A percentile compares a stretch with the other conserved stretches of the same genome.
These are phyloP conservation scores for Ceratocystis albifundus DNA, from an alignment of 2,329 filamentous ascomycete species.

Conservation along the genomic window DNA sequence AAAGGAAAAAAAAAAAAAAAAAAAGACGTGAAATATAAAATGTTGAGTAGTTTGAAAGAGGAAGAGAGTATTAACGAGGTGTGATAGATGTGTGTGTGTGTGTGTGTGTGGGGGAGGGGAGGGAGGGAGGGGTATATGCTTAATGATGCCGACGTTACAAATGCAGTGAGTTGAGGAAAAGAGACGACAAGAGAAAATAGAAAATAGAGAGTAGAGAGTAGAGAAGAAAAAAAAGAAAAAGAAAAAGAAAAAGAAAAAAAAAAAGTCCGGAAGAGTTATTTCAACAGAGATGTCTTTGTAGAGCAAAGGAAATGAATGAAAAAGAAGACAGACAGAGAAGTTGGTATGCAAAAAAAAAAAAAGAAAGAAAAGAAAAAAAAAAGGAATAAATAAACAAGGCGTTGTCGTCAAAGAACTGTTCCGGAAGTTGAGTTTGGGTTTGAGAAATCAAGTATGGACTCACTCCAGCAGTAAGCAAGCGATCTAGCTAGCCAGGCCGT, in stretches of 20 bases:
- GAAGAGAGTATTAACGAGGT: neutral
- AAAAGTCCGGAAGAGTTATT: neutral
- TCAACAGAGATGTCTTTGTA: neutral
- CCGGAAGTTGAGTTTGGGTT: neutral
- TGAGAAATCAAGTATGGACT: neutral
- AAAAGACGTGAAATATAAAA: neutral
- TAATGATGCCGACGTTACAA: slow-evolving; percentile 4
- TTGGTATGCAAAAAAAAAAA: slow-evolving; percentile 6
- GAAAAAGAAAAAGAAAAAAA: neutral
- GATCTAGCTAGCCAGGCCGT: neutral
- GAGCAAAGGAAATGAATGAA: neutral
- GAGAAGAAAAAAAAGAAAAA: neutral
- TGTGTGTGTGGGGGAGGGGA: too few relatives aligned
- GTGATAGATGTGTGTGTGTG: too few relatives aligned
- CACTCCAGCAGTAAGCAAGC: neutral
- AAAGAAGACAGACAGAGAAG: neutral
- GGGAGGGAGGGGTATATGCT: neutral
- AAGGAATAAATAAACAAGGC: slow-evolving; percentile 1
- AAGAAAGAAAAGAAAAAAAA: slow-evolving; percentile 10
- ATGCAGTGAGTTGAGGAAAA: slow-evolving; percentile 1
- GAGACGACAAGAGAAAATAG: neutral
- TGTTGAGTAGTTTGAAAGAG: neutral
- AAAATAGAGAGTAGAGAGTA: neutral
- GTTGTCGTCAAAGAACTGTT: neutral
- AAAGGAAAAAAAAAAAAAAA: too few relatives aligned